Percentiles rank a stretch among this genome's conserved stretches.
Evolutionary conservation across 139 green algal genomes (phyloP).

Genomic region (Nannochloris sp.): DNA sequence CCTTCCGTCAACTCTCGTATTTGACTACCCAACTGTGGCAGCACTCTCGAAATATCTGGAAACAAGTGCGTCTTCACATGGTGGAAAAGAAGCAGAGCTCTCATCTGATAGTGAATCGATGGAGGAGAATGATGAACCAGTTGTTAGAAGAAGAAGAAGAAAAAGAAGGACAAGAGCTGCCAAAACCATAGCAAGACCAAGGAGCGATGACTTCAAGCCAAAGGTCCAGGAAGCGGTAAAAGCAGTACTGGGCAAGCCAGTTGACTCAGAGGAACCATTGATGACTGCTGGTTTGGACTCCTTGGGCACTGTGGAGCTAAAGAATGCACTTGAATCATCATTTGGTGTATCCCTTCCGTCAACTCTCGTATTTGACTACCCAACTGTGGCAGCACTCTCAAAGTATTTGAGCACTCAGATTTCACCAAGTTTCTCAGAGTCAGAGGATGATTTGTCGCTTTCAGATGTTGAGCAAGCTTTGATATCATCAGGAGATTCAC

Average conservation of each 20-base stretch:
- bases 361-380: slow-evolving; percentile 54
- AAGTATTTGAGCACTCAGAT: slow-evolving; percentile 16
- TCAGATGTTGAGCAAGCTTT: slow-evolving; percentile 1
- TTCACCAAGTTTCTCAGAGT: background rate
- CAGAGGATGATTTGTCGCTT: background rate
- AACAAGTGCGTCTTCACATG: background rate
- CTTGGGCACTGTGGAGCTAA: slow-evolving; percentile 33
- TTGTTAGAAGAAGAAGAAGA: background rate
- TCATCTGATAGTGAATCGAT: slow-evolving; percentile 6
- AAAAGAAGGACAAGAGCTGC: background rate
- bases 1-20: slow-evolving; percentile 41
- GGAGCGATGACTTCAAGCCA: background rate
- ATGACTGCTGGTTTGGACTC: slow-evolving; percentile 59
- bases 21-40: slow-evolving; percentile 51
- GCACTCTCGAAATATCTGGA: slow-evolving; percentile 4
- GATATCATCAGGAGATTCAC: background rate
- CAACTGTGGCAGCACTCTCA: slow-evolving; percentile 32
- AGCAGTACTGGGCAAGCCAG: background rate
- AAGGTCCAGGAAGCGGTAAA: slow-evolving; percentile 4
- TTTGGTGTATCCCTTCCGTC: slow-evolving; percentile 19
- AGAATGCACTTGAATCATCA: slow-evolving; percentile 29
- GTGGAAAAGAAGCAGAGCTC: background rate
- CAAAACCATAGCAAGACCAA: background rate
- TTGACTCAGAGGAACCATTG: slow-evolving; percentile 32
- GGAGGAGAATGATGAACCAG: background rate